phyloP scores from a whole-genome alignment of 129 eudicot species.

The Artemisia annua region DNA sequence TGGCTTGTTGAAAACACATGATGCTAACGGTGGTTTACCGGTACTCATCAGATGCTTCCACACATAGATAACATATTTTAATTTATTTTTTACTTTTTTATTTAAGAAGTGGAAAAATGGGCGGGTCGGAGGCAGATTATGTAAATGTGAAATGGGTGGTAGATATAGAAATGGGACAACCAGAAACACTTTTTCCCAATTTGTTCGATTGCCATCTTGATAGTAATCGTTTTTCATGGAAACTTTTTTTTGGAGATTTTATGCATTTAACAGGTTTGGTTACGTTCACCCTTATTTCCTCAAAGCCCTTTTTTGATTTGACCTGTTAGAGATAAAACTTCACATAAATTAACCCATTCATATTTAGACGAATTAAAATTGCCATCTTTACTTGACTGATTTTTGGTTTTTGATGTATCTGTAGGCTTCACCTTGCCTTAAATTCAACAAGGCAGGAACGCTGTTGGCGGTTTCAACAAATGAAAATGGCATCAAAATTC shows the following conservation, averaged over 20 bases:
- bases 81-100: not conserved
- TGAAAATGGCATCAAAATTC: conserved; percentile 71
- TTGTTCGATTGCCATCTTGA: no score
- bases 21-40: conserved; percentile 79
- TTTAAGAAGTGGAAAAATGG: no score
- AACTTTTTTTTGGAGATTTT: not conserved
- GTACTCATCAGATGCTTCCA: conserved; percentile 37
- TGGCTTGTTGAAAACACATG: conserved; percentile 52
- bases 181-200: no score
- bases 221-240: no score
- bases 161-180: no score
- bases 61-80: not conserved
- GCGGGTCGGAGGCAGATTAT: no score
- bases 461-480: conserved; percentile 81
- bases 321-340: not conserved
- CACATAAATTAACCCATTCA: not conserved
- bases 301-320: not conserved
- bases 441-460: conserved; percentile 75
- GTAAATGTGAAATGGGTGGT: no score
- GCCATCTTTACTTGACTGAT: conserved; percentile 5
- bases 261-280: not conserved
- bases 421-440: conserved; percentile 83
- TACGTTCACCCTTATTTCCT: not conserved
- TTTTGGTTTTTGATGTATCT: conserved; percentile 17
- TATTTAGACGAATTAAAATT: not conserved